These are phyloP conservation scores for Chalaropsis thielavioides DNA, from an alignment of 2,329 filamentous ascomycete species.

Conservation along the genomic window DNA sequence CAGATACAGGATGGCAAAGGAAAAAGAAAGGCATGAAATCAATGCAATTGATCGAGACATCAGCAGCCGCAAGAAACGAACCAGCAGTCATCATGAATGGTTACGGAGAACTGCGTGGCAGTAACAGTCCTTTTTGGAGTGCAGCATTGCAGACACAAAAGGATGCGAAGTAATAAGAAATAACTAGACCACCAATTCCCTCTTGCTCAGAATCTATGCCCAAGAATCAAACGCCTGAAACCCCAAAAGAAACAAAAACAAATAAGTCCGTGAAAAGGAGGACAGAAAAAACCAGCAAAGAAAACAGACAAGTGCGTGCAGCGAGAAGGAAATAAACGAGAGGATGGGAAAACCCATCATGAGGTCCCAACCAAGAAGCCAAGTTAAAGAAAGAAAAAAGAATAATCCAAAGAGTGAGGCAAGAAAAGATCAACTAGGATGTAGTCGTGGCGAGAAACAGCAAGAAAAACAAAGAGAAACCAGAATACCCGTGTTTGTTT, in stretches of 20 bases:
- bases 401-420: background rate
- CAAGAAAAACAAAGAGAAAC: background rate
- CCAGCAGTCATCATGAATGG: conserved; percentile 9
- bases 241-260: background rate
- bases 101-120: background rate
- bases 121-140: background rate
- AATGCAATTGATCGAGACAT: background rate
- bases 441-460: background rate
- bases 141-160: background rate
- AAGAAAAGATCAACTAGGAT: background rate
- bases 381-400: background rate
- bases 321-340: background rate
- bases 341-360: background rate
- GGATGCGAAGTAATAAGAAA: conserved; percentile 8
- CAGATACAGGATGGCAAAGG: background rate
- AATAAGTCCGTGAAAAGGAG: background rate
- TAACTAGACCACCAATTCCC: conserved; percentile 3
- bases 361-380: background rate
- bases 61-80: background rate
- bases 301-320: background rate
- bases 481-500: background rate
- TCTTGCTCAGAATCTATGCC: conserved; percentile 11
- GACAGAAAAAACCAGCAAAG: background rate
- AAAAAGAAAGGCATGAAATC: background rate
- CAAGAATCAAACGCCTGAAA: conserved; percentile 3